Conservation (phyloP, 345 rosid species). For the Gossypium anomalum region DNA sequence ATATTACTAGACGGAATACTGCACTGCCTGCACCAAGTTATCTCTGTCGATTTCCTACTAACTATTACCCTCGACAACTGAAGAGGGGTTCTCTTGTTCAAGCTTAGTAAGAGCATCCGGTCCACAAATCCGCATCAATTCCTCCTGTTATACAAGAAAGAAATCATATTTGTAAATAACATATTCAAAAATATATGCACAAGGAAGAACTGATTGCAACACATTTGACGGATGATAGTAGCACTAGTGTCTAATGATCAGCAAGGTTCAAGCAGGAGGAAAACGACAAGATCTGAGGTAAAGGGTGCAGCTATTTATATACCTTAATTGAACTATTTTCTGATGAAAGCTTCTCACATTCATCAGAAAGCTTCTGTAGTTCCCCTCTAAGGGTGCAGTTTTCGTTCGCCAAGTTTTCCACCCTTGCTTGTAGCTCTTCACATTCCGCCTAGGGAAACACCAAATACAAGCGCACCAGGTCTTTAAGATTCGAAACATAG, state of each 20-base stretch:
- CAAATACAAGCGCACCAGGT: not conserved
- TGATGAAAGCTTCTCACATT: slow-evolving; percentile 81
- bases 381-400: slow-evolving; percentile 70
- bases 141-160: slow-evolving; percentile 50
- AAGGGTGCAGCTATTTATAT: not conserved
- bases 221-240: not conserved
- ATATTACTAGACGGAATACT: not conserved
- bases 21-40: slow-evolving; percentile 3
- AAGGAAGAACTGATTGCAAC: not conserved
- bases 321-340: slow-evolving; percentile 90
- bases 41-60: slow-evolving; percentile 9
- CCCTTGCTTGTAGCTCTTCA: slow-evolving; percentile 80
- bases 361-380: slow-evolving; percentile 69
- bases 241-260: not conserved
- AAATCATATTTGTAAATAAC: not conserved
- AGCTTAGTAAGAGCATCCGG: slow-evolving; percentile 68
- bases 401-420: slow-evolving; percentile 59
- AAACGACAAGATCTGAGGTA: no score
- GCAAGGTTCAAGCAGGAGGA: not conserved
- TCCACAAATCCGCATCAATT: slow-evolving; percentile 60
- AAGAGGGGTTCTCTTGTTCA: slow-evolving; percentile 39
- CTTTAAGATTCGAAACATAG: not conserved
- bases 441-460: slow-evolving; percentile 65
- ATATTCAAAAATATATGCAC: not conserved
- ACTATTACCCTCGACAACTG: slow-evolving; percentile 36